Conservation (phyloP, 306 rosid genomes). For the Morella rubra region DNA sequence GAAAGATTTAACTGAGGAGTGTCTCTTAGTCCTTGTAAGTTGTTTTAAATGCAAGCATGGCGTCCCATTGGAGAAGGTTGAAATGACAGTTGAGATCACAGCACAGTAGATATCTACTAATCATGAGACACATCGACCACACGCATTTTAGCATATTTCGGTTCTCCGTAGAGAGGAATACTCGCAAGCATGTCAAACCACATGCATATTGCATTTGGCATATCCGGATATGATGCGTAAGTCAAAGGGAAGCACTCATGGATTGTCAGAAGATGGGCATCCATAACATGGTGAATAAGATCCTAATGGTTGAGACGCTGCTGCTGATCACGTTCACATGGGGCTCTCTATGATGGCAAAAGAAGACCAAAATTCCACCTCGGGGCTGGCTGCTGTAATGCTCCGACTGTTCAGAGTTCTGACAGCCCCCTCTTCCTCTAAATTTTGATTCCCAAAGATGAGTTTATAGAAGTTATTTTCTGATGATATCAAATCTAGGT, state of each 20-base stretch:
- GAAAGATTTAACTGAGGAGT: too few relatives aligned
- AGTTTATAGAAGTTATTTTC: too few relatives aligned
- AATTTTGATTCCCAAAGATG: not conserved
- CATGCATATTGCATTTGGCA: constrained; percentile 3
- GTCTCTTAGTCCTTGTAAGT: too few relatives aligned
- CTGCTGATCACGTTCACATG: constrained; percentile 2
- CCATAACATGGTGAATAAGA: not conserved
- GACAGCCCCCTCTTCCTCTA: not conserved
- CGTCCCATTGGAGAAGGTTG: too few relatives aligned
- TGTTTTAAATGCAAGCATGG: not conserved
- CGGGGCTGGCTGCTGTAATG: not conserved
- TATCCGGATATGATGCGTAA: constrained; percentile 9
- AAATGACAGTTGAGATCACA: constrained; percentile 15
- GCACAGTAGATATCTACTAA: not conserved
- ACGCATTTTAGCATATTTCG: not conserved
- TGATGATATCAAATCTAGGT: too few relatives aligned
- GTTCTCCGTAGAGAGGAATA: not conserved
- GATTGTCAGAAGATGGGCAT: constrained; percentile 26
- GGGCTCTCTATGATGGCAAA: not conserved
- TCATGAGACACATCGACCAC: constrained; percentile 11
- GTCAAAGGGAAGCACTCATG: constrained; percentile 23
- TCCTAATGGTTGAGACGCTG: not conserved
- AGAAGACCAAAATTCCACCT: not conserved
- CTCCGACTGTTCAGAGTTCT: not conserved
- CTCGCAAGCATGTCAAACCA: not conserved